Base-by-base conservation (phyloP, 345 rosid genomes). In the Cochlearia excelsa region DNA sequence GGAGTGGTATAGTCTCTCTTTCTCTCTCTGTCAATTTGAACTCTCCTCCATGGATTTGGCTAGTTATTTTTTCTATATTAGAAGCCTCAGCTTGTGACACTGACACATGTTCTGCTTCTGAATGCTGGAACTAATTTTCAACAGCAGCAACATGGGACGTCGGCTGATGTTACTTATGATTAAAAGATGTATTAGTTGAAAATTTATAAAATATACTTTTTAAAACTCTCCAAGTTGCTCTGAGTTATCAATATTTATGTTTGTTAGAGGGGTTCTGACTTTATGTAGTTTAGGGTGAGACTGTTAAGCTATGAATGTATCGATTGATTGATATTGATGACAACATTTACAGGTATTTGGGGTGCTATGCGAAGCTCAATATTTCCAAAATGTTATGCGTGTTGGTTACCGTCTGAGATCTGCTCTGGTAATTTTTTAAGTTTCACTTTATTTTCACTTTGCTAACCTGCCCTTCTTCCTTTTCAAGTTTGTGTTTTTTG, bases 321-420 rank as follows among this genome's bases (percentile, higher is more conserved):
- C 4, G n/a, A 31, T n/a, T 63, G 65, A 44, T 44, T 51, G 44
- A 45, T 57, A 55, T 57, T 64, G 46, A 39, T 59, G 61, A n/a
- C 11, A 33, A 52, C 31, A 23, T 64, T 71, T 55, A 48, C 85
- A 93, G 99, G 88, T 82, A 45, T 51, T 86, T 51, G 99, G 99
- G 2, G 99, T 93, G 61, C 70, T 93, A 59, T 83, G 53, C 49
- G 99, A 93, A 84, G 99, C 95, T 69, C 99, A 93, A 60, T 93
- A 93, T 74, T 93, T 93, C 73, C 99, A 93, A 78, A 87, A 87
- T 82, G 99, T 89, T 68, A 93, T 93, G 97, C 96, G 99, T 64
- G 92, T 85, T 68, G 99, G 99, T 44, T 93, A 75, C 71, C 90
- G 92, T 61, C 80, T 93, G 56, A 84, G 99, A 79, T 77, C 99